Percentiles rank a stretch among this genome's conserved stretches.
Evolutionary conservation across 371 early-diverging fungal genomes (phyloP).

Genomic region (Mortierella sp.): DNA sequence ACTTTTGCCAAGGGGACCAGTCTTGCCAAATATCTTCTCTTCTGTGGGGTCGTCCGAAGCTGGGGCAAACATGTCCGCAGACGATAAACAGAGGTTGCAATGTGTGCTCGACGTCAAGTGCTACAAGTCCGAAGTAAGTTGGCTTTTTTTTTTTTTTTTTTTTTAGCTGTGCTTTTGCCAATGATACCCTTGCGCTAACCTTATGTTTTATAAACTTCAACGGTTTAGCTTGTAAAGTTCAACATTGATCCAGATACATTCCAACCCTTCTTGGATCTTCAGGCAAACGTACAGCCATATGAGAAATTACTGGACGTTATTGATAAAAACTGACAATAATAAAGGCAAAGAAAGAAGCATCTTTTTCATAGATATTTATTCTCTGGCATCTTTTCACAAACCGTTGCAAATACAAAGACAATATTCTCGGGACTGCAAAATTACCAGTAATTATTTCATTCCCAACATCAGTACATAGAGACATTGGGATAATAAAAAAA

Average conservation of each 20-base stretch:
- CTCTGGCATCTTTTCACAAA: neutral
- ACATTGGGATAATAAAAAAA: neutral
- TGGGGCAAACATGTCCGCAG: slow-evolving; percentile 34
- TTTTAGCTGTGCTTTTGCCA: neutral
- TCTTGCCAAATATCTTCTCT: slow-evolving; percentile 29
- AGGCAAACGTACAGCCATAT: slow-evolving; percentile 30
- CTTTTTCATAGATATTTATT: slow-evolving; percentile 1
- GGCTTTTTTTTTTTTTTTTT: neutral
- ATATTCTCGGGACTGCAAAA: neutral
- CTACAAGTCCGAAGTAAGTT: slow-evolving; percentile 63
- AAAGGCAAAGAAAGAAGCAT: neutral
- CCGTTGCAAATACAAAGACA: neutral
- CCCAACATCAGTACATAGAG: neutral
- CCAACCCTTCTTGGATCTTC: slow-evolving; percentile 36
- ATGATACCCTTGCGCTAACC: neutral
- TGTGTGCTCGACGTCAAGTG: slow-evolving; percentile 66
- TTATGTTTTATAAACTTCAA: neutral
- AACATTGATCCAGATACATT: slow-evolving; percentile 40
- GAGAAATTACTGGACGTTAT: slow-evolving; percentile 21
- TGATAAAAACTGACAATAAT: slow-evolving; percentile 12
- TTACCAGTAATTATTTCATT: neutral
- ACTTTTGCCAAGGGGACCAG: slow-evolving; percentile 37
- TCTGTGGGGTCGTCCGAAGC: slow-evolving; percentile 7
- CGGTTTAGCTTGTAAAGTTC: slow-evolving; percentile 36
- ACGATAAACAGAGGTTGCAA: slow-evolving; percentile 74